Percentiles rank a stretch among this genome's conserved stretches.
phyloP scores from a whole-genome alignment of 2,329 filamentous ascomycete genomes.

The Allantophomopsis lycopodina region DNA sequence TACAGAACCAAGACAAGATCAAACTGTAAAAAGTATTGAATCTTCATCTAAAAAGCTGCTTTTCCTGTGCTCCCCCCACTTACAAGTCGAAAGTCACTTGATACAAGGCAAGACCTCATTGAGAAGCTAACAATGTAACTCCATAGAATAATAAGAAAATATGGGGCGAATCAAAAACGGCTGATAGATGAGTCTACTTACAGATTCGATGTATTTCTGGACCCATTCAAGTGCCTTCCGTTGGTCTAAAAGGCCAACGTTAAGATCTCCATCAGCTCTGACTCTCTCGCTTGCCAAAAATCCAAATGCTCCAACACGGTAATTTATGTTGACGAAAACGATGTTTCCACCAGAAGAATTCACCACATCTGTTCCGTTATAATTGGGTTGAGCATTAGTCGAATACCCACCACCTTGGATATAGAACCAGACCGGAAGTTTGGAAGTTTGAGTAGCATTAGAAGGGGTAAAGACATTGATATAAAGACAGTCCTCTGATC shows the following conservation, averaged over 20 bases:
- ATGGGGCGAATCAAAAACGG: too few species aligned
- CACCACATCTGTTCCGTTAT: conserved; percentile 33
- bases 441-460: conserved; percentile 23
- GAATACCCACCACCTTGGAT: conserved; percentile 35
- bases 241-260: conserved; percentile 52
- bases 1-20: too few species aligned
- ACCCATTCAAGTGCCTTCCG: conserved; percentile 47
- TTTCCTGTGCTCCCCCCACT: too few species aligned
- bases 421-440: conserved; percentile 38
- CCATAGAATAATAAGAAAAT: too few species aligned
- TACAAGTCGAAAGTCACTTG: too few species aligned
- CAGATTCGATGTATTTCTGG: conserved; percentile 38
- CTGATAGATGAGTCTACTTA: conserved; percentile 8
- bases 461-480: conserved; percentile 29
- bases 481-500: conserved; percentile 28
- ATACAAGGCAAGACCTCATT: too few species aligned
- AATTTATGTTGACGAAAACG: conserved; percentile 47
- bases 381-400: conserved; percentile 33
- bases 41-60: too few species aligned
- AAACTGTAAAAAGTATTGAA: too few species aligned
- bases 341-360: conserved; percentile 28
- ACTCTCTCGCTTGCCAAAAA: conserved; percentile 46
- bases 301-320: conserved; percentile 46
- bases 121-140: too few species aligned
- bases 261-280: conserved; percentile 39